A percentile compares a stretch with the other conserved stretches of the same genome.
Evolutionary conservation across 2,329 filamentous ascomycete genomes (phyloP).

Genomic region (Colletotrichum acutatum): DNA sequence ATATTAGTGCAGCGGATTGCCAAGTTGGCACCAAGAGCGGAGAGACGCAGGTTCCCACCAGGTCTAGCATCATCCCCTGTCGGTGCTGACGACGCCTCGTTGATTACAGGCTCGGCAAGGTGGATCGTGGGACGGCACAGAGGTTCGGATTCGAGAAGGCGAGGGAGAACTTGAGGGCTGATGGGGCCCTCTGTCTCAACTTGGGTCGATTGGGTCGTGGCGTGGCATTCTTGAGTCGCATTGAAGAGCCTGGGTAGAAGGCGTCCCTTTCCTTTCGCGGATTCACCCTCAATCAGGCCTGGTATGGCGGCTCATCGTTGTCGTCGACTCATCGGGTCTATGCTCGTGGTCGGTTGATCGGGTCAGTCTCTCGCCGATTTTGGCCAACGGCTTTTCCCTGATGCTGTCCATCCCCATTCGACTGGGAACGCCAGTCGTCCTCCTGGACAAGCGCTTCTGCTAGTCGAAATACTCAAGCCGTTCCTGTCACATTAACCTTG

Average conservation of each 20-base stretch:
- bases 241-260: not conserved
- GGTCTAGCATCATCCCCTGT: constrained; percentile 19
- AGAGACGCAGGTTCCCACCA: constrained; percentile 29
- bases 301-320: not conserved
- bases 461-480: not conserved
- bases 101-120: constrained; percentile 34
- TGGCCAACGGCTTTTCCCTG: not conserved
- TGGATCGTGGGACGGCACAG: constrained; percentile 24
- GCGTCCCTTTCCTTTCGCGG: not conserved
- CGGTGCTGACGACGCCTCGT: constrained; percentile 34
- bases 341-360: constrained; percentile 1
- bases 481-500: not conserved
- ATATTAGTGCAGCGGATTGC: constrained; percentile 17
- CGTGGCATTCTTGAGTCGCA: not conserved
- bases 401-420: not conserved
- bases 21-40: constrained; percentile 31
- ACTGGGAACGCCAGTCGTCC: not conserved
- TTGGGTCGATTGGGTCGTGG: constrained; percentile 11
- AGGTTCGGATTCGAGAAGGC: constrained; percentile 26
- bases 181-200: not conserved
- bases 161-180: not conserved
- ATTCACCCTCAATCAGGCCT: not conserved
- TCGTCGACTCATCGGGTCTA: not conserved
- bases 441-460: not conserved
- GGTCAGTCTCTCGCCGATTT: not conserved